Evolutionary conservation across 2,329 filamentous ascomycete genomes (phyloP), one percentile per base, ranked within the genome.

Genomic region (Ophiostoma pallidulum): DNA sequence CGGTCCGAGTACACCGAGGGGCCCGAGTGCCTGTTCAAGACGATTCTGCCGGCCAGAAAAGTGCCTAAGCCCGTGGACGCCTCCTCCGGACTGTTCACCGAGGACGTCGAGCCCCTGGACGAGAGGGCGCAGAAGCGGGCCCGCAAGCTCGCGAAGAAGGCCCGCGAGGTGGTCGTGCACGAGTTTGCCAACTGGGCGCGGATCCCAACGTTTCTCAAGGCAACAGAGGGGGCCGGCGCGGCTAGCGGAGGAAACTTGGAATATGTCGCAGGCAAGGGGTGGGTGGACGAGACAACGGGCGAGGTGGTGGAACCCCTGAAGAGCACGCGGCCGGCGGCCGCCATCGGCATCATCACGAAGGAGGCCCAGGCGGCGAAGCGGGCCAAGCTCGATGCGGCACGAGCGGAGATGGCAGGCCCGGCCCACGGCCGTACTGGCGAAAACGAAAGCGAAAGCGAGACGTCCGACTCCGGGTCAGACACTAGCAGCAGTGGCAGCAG

Each of bases 101-200:
- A 24, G 24, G 41, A 45, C 22, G 29, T 8, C 29, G 40, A 47
- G 12, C 29, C n/a, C n/a, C n/a, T 41, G 10, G 49, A 65, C 56
- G 55, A 45, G 12, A 42, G 38, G 18, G 43, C 43, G 6, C 26
- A 22, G 9, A 80, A 79, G 56, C 78, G 76, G 61, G 77, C 77
- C 54, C 77, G 73, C 51, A 76, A 78, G 57, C 72, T 70, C 44
- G 51, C 51, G 36, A 60, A 56, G 41, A 55, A 51, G 45, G 45
- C 44, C 45, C 63, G 70, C 13, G 78, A 85, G 50, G 73, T 82
- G 2, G 70, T 87, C 4, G 75, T 97, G 3, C 90, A 97, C 64
- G 92, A 98, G 61, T 97, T 96, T 60, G 78, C 84, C 57, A 89
- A 88, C 62, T 89, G 84, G 8, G 80, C 78, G 32, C 91, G 88